phyloP scores from a whole-genome alignment of 768 basidiomycete species.

The Mycena amicta region DNA sequence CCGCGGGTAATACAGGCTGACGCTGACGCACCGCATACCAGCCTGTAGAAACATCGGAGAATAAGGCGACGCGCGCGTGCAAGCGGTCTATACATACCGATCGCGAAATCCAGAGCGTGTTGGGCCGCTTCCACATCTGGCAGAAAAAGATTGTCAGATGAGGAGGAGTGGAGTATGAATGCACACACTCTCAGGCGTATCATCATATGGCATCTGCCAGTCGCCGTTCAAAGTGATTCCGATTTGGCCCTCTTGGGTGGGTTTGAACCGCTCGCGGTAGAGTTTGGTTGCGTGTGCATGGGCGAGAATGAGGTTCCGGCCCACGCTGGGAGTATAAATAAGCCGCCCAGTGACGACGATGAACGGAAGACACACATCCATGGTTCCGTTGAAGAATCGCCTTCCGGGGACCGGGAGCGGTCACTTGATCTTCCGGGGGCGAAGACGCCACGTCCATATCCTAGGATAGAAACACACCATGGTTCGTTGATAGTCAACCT shows the following conservation, averaged over 20 bases:
- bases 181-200: conserved; percentile 63
- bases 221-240: conserved; percentile 83
- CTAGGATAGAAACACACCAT: conserved; percentile 69
- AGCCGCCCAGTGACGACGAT: conserved; percentile 22
- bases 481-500: conserved; percentile 81
- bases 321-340: conserved; percentile 47
- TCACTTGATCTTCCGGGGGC: conserved; percentile 73
- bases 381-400: conserved; percentile 66
- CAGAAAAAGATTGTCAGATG: conserved; percentile 1
- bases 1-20: conserved; percentile 16
- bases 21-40: conserved; percentile 55
- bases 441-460: conserved; percentile 73
- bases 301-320: conserved; percentile 66
- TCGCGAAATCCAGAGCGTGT: conserved; percentile 70
- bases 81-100: conserved; percentile 47
- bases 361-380: conserved; percentile 57
- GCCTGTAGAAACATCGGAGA: conserved; percentile 45
- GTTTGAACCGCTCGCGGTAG: conserved; percentile 69
- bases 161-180: conserved; percentile 1
- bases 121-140: conserved; percentile 70
- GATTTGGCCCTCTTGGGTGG: conserved; percentile 63
- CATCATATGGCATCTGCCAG: conserved; percentile 75
- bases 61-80: conserved; percentile 29
- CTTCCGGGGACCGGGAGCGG: conserved; percentile 58
- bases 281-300: conserved; percentile 69